Base-by-base conservation (phyloP, 352 stramenopile species). In the Phytopythium boreale region DNA sequence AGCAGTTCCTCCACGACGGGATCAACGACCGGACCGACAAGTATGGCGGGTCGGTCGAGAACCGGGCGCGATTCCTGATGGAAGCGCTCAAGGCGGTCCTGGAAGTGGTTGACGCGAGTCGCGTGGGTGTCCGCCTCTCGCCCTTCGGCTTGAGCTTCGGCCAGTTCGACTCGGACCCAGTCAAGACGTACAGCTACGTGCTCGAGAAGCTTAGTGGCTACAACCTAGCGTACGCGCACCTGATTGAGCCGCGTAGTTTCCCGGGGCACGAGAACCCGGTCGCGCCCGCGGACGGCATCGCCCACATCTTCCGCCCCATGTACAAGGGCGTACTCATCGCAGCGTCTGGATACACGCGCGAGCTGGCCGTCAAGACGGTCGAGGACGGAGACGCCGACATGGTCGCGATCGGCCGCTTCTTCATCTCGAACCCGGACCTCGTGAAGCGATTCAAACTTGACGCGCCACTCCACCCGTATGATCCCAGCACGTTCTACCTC, bases 1-100 rank as follows among this genome's bases (percentile, higher is more conserved):
- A 97, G 66, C 75, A 95, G 67, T 96, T 96, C 68, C 68, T 97
- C 0, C 73, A 89, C 61, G 70, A 74, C 44, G 72, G 56, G 12
- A 69, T 74, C 59, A 97, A 97, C 74, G 68, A 77, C 19, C 81
- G 85, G 50, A 88, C 74, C 1, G 89, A 96, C 74, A 59, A 77
- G 56, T 97, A 96, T 61, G 88, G 85, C 29, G 88, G 89, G 27
- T 85, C 65, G 50, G 61, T 89, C 19, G 85, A 95, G 60, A 96
- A 96, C 69, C 83, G 89, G 29, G 66, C 74, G 37, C 69, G 79
- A 7, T 79, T 97, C 24, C 61, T 95, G n/a, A 71, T 77, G 12
- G 80, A 93, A 55, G 63, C 77, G 49, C 12, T 96, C 68, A 70
- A 89, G 46, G 72, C 66, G 0, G 64, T 89, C 27, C 51, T 70